Evolutionary conservation across 2,329 filamentous ascomycete genomes (phyloP).

Genomic region (Xylaria digitata): DNA sequence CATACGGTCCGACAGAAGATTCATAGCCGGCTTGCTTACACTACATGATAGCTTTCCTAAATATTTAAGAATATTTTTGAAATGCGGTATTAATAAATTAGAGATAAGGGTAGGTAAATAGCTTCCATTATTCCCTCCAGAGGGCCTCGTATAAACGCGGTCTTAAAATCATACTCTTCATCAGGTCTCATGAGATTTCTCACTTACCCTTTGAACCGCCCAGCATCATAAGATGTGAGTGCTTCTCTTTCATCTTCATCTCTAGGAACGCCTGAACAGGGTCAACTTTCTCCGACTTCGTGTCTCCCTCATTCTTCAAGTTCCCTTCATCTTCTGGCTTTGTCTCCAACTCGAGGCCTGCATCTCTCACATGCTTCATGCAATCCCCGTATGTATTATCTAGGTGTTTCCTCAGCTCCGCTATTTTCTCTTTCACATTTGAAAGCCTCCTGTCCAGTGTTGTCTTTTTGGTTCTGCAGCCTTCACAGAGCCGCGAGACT

Average conservation of each 20-base stretch:
- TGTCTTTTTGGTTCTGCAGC: slow-evolving; percentile 36
- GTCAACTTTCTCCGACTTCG: not conserved
- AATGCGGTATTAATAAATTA: too few relatives aligned
- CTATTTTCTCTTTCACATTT: slow-evolving; percentile 36
- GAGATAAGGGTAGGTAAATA: too few relatives aligned
- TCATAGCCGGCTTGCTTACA: too few relatives aligned
- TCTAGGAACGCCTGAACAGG: slow-evolving; percentile 23
- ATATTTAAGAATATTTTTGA: too few relatives aligned
- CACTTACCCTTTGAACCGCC: not conserved
- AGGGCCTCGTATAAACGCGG: too few relatives aligned
- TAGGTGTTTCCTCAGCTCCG: slow-evolving; percentile 34
- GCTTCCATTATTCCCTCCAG: too few relatives aligned
- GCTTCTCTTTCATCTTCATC: slow-evolving; percentile 28
- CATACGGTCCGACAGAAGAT: too few relatives aligned
- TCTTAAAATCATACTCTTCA: too few relatives aligned
- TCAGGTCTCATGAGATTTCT: not conserved
- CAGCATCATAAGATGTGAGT: slow-evolving; percentile 33
- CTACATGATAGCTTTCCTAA: too few relatives aligned
- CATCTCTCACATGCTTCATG: slow-evolving; percentile 40
- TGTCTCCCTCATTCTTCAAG: not conserved
- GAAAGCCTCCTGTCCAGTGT: slow-evolving; percentile 27
- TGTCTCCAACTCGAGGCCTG: slow-evolving; percentile 27
- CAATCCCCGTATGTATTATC: slow-evolving; percentile 40
- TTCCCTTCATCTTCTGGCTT: not conserved
- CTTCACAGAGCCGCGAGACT: slow-evolving; percentile 31